phyloP scores from a whole-genome alignment of 768 basidiomycete genomes.

The Wakefieldia striispora region DNA sequence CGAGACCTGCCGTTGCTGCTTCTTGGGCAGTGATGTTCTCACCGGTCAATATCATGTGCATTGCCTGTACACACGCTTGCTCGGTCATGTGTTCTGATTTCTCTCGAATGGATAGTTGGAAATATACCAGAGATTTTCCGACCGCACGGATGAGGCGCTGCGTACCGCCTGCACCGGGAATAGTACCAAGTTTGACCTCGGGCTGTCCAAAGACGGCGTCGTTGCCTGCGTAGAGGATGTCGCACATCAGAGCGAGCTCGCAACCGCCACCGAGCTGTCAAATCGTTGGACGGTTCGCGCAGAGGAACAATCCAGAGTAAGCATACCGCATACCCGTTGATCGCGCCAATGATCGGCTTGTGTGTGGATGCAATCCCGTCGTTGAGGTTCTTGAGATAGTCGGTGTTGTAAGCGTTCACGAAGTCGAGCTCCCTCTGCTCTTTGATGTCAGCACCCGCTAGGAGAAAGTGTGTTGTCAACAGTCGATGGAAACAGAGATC shows the following conservation, averaged over 20 bases:
- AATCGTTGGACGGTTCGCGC: not conserved
- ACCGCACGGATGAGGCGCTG: slow-evolving; percentile 83
- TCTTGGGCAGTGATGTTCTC: slow-evolving; percentile 44
- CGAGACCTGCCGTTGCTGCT: slow-evolving; percentile 47
- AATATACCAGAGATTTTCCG: slow-evolving; percentile 64
- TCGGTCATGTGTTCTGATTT: no score
- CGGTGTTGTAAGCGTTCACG: slow-evolving; percentile 41
- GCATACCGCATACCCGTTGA: slow-evolving; percentile 82
- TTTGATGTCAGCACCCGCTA: slow-evolving; percentile 94
- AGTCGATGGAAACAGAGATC: no score
- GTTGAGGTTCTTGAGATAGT: slow-evolving; percentile 46
- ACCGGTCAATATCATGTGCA: slow-evolving; percentile 57
- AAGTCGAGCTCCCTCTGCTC: slow-evolving; percentile 90
- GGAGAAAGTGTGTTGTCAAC: no score
- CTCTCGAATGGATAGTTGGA: no score
- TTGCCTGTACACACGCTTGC: slow-evolving; percentile 33
- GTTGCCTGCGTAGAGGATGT: slow-evolving; percentile 87
- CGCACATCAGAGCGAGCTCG: slow-evolving; percentile 94
- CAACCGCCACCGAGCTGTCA: slow-evolving; percentile 93
- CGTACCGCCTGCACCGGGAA: slow-evolving; percentile 92
- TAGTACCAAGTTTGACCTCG: slow-evolving; percentile 92
- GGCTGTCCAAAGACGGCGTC: slow-evolving; percentile 92
- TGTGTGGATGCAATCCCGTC: slow-evolving; percentile 50
- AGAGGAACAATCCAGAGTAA: not conserved
- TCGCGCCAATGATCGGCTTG: slow-evolving; percentile 92